phyloP scores from a whole-genome alignment of 2,329 filamentous ascomycete species.

The Botrytis paeoniae region DNA sequence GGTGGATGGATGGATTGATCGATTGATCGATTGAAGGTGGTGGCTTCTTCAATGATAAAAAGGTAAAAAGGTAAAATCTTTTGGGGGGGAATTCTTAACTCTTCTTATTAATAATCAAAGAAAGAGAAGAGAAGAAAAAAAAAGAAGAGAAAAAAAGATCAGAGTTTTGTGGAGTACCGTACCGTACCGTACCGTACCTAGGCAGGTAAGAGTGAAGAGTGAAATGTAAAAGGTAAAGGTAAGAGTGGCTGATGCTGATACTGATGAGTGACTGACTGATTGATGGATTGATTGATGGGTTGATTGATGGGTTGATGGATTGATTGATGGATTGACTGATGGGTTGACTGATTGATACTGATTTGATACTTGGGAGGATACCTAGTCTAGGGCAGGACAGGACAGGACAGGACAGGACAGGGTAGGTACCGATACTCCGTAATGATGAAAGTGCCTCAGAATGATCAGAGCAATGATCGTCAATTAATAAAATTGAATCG shows the following conservation, averaged over 20 bases:
- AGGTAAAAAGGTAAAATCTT: neutral
- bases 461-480: neutral
- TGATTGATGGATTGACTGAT: neutral
- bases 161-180: neutral
- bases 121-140: neutral
- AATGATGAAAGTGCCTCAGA: neutral
- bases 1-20: constrained; percentile 8
- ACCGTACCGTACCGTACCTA: no score
- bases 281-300: neutral
- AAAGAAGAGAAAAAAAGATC: neutral
- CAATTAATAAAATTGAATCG: neutral
- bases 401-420: neutral
- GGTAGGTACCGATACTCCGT: neutral
- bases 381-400: no score
- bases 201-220: no score
- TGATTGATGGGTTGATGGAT: neutral
- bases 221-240: neutral
- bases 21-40: neutral
- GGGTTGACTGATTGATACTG: neutral
- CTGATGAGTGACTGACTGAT: neutral
- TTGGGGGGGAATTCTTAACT: neutral
- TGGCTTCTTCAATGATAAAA: neutral
- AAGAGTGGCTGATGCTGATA: neutral
- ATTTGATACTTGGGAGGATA: neutral
- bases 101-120: neutral